Percentiles rank a stretch among this genome's conserved stretches.
phyloP scores from a whole-genome alignment of 352 stramenopile genomes.

The Globisporangium canariense region DNA sequence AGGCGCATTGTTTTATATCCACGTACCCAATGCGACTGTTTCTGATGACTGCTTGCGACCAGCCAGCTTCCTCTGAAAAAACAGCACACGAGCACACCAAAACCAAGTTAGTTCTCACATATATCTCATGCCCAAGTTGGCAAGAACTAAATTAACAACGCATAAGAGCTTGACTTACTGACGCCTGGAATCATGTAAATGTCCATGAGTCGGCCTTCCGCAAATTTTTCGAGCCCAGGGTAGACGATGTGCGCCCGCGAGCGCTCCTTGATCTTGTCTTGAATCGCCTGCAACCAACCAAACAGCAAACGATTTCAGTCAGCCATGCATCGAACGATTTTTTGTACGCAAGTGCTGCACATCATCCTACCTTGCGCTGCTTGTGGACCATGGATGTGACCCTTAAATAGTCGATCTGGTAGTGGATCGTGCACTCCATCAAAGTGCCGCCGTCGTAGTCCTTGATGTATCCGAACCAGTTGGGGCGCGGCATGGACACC shows the following conservation, averaged over 20 bases:
- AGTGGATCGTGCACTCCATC: slow-evolving; percentile 99
- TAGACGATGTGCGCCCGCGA: slow-evolving; percentile 76
- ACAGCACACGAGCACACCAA: slow-evolving; percentile 6
- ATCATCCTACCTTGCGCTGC: slow-evolving; percentile 87
- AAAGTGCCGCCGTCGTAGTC: slow-evolving; percentile 99
- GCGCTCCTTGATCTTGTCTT: slow-evolving; percentile 79
- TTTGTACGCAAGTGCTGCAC: neutral
- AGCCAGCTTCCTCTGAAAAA: slow-evolving; percentile 75
- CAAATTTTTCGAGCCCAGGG: slow-evolving; percentile 64
- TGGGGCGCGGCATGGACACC: slow-evolving; percentile 78
- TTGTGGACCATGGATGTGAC: slow-evolving; percentile 93
- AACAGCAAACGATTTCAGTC: neutral
- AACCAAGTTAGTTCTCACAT: neutral
- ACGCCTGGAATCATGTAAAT: slow-evolving; percentile 86
- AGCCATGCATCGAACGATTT: slow-evolving; percentile 23
- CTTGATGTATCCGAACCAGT: slow-evolving; percentile 99
- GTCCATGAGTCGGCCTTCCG: slow-evolving; percentile 78
- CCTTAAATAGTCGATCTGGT: slow-evolving; percentile 96
- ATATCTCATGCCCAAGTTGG: neutral
- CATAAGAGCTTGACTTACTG: slow-evolving; percentile 46
- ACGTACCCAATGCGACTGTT: slow-evolving; percentile 82
- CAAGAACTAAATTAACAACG: neutral
- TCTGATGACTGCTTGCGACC: slow-evolving; percentile 79
- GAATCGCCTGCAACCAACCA: slow-evolving; percentile 49
- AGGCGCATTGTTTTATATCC: no score